Evolutionary conservation across 2,329 filamentous ascomycete genomes (phyloP).

Genomic region (Stagonosporopsis chrysanthemi): DNA sequence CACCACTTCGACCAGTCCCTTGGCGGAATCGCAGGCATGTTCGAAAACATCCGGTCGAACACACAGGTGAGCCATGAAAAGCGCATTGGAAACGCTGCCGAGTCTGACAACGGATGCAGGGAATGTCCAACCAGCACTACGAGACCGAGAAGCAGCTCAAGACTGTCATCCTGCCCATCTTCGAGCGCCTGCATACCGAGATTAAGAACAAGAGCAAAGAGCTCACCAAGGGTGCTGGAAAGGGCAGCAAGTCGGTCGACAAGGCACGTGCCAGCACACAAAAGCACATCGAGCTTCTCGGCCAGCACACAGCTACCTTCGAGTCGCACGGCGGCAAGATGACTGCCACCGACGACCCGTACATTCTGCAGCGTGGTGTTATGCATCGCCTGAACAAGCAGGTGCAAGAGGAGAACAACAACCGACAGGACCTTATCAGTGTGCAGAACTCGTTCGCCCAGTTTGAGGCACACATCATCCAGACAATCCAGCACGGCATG

Average conservation of each 20-base stretch:
- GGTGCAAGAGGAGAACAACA: constrained; percentile 94
- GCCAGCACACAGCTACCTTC: constrained; percentile 81
- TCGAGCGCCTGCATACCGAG: constrained; percentile 91
- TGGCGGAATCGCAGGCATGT: constrained; percentile 87
- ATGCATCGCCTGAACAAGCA: constrained; percentile 88
- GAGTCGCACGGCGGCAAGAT: constrained; percentile 78
- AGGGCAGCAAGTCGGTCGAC: constrained; percentile 88
- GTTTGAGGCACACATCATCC: constrained; percentile 86
- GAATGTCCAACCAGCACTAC: constrained; percentile 83
- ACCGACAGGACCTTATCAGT: constrained; percentile 85
- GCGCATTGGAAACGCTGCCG: not conserved
- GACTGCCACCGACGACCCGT: constrained; percentile 80
- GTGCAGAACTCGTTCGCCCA: constrained; percentile 90
- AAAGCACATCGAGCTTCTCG: constrained; percentile 94
- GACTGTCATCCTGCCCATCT: constrained; percentile 81
- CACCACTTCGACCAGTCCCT: constrained; percentile 91
- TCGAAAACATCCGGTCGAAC: constrained; percentile 92
- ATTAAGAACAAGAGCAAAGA: constrained; percentile 98
- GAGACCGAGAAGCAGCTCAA: constrained; percentile 94
- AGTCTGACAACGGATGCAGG: constrained; percentile 56
- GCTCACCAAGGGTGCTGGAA: constrained; percentile 78
- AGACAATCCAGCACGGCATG: constrained; percentile 82
- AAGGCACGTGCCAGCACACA: constrained; percentile 86
- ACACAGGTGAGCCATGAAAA: constrained; percentile 66
- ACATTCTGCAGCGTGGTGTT: constrained; percentile 82